These are phyloP conservation scores for Claviceps digitariae DNA, from an alignment of 2,329 filamentous ascomycete species.

Conservation along the genomic window DNA sequence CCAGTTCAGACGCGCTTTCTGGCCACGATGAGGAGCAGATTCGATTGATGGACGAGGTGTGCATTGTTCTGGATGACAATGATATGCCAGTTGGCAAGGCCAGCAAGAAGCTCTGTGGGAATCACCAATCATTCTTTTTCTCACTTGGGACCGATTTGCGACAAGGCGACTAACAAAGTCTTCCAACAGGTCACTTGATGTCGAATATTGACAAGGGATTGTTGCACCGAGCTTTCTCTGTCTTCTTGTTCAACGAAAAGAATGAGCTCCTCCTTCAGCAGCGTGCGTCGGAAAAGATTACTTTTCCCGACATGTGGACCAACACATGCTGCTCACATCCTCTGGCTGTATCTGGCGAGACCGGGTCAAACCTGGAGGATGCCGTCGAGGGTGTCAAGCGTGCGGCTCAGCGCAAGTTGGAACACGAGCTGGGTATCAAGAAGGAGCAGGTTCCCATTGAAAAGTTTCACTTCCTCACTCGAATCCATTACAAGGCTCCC, in stretches of 20 bases:
- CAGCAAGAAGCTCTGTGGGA: conserved; percentile 93
- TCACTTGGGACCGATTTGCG: background rate
- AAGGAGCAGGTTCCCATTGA: conserved; percentile 78
- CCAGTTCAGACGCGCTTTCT: conserved; percentile 59
- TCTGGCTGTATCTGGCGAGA: conserved; percentile 81
- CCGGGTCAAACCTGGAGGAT: conserved; percentile 65
- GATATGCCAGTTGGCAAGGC: conserved; percentile 89
- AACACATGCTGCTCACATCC: conserved; percentile 99
- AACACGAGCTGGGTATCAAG: conserved; percentile 91
- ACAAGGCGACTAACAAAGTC: background rate
- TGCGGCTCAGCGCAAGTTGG: conserved; percentile 82
- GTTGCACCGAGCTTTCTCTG: conserved; percentile 92
- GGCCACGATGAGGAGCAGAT: conserved; percentile 98
- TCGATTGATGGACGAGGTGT: conserved; percentile 95
- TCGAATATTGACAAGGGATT: conserved; percentile 95
- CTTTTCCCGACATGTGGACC: conserved; percentile 98
- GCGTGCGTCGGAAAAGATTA: conserved; percentile 93
- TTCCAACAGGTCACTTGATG: conserved; percentile 78
- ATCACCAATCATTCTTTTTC: background rate
- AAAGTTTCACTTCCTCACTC: conserved; percentile 83
- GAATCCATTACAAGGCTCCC: conserved; percentile 96
- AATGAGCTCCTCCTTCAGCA: conserved; percentile 92
- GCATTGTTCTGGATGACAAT: conserved; percentile 89
- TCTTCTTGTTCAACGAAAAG: conserved; percentile 91
- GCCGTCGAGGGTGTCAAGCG: conserved; percentile 78